phyloP scores from a whole-genome alignment of 257 asterid species.

The Gentiana macrophylla region DNA sequence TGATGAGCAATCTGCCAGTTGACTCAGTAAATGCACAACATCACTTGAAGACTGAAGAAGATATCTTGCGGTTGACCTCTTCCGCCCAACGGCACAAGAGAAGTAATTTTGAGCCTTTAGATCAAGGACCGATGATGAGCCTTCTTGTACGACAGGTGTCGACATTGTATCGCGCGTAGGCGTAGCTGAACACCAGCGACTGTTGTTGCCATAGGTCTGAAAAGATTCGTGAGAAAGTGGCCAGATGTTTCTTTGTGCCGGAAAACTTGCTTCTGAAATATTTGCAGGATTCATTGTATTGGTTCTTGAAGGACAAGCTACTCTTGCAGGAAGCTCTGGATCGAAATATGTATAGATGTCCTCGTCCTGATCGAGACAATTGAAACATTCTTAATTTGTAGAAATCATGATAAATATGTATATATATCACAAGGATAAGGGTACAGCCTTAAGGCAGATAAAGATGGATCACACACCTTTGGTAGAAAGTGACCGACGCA shows the following conservation, averaged over 20 bases:
- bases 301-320: constrained; percentile 34
- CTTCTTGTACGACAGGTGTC: constrained; percentile 35
- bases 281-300: constrained; percentile 36
- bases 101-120: constrained; percentile 76
- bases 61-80: constrained; percentile 61
- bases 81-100: constrained; percentile 86
- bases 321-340: constrained; percentile 68
- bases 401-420: neutral
- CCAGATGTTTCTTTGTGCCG: constrained; percentile 27
- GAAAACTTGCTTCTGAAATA: constrained; percentile 20
- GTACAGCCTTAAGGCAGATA: neutral
- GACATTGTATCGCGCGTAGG: constrained; percentile 34
- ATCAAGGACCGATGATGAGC: constrained; percentile 72
- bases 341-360: constrained; percentile 77
- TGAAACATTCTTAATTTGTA: neutral
- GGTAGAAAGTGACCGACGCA: constrained; percentile 84
- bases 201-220: constrained; percentile 26
- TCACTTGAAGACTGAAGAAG: constrained; percentile 68
- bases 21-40: constrained; percentile 57
- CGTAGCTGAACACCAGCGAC: constrained; percentile 49
- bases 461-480: too few species aligned
- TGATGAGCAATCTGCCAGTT: constrained; percentile 23
- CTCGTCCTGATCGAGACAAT: constrained; percentile 47
- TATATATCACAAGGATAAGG: too few species aligned
- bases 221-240: constrained; percentile 29